These are phyloP conservation scores for Aureobasidium namibiae DNA, from an alignment of 2,329 filamentous ascomycete species.

Conservation along the genomic window DNA sequence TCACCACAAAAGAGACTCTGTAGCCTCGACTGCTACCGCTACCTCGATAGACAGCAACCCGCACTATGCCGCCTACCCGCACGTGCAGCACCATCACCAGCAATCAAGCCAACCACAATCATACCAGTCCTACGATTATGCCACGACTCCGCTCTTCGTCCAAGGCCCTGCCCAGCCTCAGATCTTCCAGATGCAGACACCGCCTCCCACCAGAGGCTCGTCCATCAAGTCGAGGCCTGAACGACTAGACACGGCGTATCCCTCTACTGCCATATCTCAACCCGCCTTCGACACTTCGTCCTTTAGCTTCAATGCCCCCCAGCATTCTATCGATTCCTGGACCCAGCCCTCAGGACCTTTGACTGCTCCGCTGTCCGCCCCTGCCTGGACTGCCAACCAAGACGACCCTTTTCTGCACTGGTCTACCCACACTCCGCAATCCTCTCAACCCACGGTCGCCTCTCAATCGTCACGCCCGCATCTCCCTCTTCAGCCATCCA, in stretches of 20 bases:
- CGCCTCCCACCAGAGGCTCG: constrained; percentile 50
- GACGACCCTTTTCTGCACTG: constrained; percentile 3
- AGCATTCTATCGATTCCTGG: neutral
- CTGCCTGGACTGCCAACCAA: constrained; percentile 1
- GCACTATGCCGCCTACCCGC: constrained; percentile 1
- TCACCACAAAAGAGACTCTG: constrained; percentile 5
- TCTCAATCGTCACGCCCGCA: neutral
- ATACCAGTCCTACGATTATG: constrained; percentile 1
- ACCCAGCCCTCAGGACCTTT: neutral
- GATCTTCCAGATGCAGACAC: constrained; percentile 48
- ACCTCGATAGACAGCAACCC: constrained; percentile 10
- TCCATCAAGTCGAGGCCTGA: constrained; percentile 41
- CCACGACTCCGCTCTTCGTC: neutral
- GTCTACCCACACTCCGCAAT: neutral
- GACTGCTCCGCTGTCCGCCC: constrained; percentile 17
- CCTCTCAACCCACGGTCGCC: neutral
- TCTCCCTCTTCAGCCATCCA: neutral
- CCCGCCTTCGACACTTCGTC: neutral
- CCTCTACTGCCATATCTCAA: neutral
- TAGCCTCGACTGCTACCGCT: constrained; percentile 1
- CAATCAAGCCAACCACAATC: neutral
- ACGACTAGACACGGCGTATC: constrained; percentile 21
- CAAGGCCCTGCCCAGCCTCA: neutral
- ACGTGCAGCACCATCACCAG: neutral
- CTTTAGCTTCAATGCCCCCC: neutral